Evolutionary conservation across 768 basidiomycete species (phyloP).

Genomic region (Ramaria sp.): DNA sequence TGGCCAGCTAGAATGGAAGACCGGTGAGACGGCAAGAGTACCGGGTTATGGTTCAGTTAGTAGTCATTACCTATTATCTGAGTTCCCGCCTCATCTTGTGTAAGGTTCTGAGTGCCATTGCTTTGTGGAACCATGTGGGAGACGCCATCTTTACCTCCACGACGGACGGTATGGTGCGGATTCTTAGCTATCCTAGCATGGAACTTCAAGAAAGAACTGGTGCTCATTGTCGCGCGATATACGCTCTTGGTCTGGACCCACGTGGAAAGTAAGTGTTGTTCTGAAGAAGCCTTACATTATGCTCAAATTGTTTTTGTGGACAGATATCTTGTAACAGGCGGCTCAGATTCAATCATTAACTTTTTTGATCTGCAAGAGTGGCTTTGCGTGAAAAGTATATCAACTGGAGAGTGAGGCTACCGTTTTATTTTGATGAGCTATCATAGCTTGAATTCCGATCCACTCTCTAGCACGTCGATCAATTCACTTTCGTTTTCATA

Average conservation of each 20-base stretch:
- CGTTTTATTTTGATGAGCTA: not conserved
- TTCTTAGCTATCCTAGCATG: slow-evolving; percentile 60
- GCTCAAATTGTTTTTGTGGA: not conserved
- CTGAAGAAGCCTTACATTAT: not conserved
- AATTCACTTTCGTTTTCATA: slow-evolving; percentile 69
- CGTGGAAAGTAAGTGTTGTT: slow-evolving; percentile 43
- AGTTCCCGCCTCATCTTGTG: slow-evolving; percentile 9
- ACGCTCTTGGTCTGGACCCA: slow-evolving; percentile 70
- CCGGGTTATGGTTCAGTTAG: not conserved
- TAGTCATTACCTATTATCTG: slow-evolving; percentile 19
- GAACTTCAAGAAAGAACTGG: slow-evolving; percentile 48
- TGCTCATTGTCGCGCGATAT: slow-evolving; percentile 74
- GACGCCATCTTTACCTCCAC: slow-evolving; percentile 55
- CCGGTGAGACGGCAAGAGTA: slow-evolving; percentile 2
- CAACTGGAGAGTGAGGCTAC: slow-evolving; percentile 66
- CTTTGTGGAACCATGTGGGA: slow-evolving; percentile 66
- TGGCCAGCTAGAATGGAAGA: slow-evolving; percentile 38
- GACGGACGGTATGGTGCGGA: slow-evolving; percentile 53
- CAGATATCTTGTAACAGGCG: slow-evolving; percentile 72
- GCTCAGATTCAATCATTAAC: slow-evolving; percentile 74
- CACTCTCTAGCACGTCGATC: slow-evolving; percentile 42
- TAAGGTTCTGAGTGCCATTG: slow-evolving; percentile 49
- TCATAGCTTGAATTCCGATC: not conserved
- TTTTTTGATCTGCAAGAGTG: slow-evolving; percentile 72
- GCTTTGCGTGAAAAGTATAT: slow-evolving; percentile 70